A percentile compares a stretch with the other conserved stretches of the same genome.
Evolutionary conservation across 495 filamentous ascomycete genomes (phyloP).

Genomic region (Tuber umbilicatum): DNA sequence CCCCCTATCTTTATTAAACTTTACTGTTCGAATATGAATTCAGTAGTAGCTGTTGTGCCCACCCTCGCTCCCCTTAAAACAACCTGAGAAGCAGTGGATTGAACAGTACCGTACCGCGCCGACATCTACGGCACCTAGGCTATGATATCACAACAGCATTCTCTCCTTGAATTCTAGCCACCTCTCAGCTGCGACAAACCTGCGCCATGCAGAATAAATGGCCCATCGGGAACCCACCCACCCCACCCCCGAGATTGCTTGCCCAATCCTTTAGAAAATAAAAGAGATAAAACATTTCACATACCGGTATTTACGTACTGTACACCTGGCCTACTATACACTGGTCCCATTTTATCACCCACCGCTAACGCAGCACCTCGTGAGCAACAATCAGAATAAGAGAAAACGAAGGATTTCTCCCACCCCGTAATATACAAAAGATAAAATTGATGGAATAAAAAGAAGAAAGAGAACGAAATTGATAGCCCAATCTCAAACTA

Average conservation of each 20-base stretch:
- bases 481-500: not conserved
- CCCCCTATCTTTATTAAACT: too few species aligned
- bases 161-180: not conserved
- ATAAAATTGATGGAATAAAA: not conserved
- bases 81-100: too few species aligned
- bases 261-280: not conserved
- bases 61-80: too few species aligned
- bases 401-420: not conserved
- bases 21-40: too few species aligned
- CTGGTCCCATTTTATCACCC: not conserved
- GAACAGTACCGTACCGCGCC: not conserved
- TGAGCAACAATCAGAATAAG: not conserved
- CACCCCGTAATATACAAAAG: not conserved
- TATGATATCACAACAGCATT: not conserved
- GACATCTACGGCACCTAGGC: not conserved
- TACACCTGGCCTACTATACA: not conserved
- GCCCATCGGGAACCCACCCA: not conserved
- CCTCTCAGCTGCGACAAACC: not conserved
- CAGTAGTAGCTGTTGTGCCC: too few species aligned
- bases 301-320: not conserved
- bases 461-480: not conserved
- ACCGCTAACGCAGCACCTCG: not conserved
- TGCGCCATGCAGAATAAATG: not conserved
- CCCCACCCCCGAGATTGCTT: not conserved
- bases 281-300: not conserved